phyloP scores from a whole-genome alignment of 2,329 filamentous ascomycete genomes.

The Leptographium procerum region DNA sequence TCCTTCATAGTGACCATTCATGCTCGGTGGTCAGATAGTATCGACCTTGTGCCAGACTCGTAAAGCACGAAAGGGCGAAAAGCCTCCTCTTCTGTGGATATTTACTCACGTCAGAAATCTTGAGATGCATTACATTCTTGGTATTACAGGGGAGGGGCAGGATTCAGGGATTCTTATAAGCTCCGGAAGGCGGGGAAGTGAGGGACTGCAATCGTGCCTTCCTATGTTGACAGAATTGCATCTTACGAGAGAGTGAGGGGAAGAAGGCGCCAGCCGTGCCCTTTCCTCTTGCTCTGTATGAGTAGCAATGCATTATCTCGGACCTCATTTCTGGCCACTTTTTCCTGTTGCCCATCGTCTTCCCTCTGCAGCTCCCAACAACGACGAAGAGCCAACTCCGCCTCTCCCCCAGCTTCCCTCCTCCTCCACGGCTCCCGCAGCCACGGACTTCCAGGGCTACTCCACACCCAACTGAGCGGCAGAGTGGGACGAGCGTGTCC shows the following conservation, averaged over 20 bases:
- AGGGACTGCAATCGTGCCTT: not conserved
- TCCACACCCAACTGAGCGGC: not conserved
- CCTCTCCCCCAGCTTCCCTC: not conserved
- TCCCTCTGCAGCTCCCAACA: not conserved
- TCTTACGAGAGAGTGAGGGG: not conserved
- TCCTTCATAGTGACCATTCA: too few relatives aligned
- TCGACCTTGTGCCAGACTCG: too few relatives aligned
- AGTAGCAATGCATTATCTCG: not conserved
- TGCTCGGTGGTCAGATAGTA: too few relatives aligned
- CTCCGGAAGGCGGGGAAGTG: too few relatives aligned
- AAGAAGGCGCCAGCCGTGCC: not conserved
- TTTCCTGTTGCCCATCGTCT: not conserved
- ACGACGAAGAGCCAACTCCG: not conserved
- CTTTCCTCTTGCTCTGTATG: not conserved
- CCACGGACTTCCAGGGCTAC: not conserved
- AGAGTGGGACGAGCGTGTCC: constrained; percentile 2
- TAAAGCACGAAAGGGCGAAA: too few relatives aligned
- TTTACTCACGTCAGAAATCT: too few relatives aligned
- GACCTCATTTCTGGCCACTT: not conserved
- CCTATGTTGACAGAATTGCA: not conserved
- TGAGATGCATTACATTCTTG: too few relatives aligned
- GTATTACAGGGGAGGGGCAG: too few relatives aligned
- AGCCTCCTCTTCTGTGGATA: too few relatives aligned
- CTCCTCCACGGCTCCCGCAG: constrained; percentile 1
- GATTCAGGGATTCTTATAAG: too few relatives aligned